Evolutionary conservation across 805 yeast species (phyloP).

Genomic region (Candida sakaeoensis): DNA sequence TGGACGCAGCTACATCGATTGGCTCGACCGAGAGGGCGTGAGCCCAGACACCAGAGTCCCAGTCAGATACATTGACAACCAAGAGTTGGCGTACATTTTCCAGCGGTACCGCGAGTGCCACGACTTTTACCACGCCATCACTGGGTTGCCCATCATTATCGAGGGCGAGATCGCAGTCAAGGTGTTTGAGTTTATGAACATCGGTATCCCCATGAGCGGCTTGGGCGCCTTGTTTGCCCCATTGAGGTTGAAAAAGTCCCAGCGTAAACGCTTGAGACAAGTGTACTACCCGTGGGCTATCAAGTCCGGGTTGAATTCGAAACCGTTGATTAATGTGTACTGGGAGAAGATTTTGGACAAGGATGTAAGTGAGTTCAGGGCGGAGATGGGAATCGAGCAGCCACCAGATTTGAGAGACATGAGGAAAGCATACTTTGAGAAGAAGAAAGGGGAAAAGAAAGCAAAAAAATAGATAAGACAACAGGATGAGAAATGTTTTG

Average conservation of each 20-base stretch:
- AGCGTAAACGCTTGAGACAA: slow-evolving; percentile 58
- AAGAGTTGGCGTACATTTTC: slow-evolving; percentile 86
- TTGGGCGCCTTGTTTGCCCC: slow-evolving; percentile 91
- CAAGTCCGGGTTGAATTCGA: slow-evolving; percentile 63
- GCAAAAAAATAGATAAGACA: too few relatives aligned
- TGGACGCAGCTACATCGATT: slow-evolving; percentile 73
- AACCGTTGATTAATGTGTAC: slow-evolving; percentile 79
- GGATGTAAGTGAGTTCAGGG: slow-evolving; percentile 70
- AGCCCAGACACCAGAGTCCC: slow-evolving; percentile 91
- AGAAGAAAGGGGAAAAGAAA: background rate
- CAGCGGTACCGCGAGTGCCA: slow-evolving; percentile 95
- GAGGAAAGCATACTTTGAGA: slow-evolving; percentile 40
- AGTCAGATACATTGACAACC: slow-evolving; percentile 83
- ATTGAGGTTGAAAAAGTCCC: slow-evolving; percentile 59
- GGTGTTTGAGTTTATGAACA: slow-evolving; percentile 85
- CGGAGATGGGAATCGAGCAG: slow-evolving; percentile 64
- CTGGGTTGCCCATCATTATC: slow-evolving; percentile 83
- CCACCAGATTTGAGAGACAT: slow-evolving; percentile 73
- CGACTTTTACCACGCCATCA: slow-evolving; percentile 91
- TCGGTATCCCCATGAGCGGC: slow-evolving; percentile 94
- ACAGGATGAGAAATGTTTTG: too few relatives aligned
- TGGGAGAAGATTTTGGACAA: slow-evolving; percentile 83
- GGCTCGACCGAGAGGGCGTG: slow-evolving; percentile 85
- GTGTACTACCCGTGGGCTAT: slow-evolving; percentile 89
- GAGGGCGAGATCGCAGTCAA: slow-evolving; percentile 97